Percentiles rank a stretch among this genome's conserved stretches.
Conservation (phyloP, 495 filamentous ascomycete genomes). For the Trypethelium eluteriae region DNA sequence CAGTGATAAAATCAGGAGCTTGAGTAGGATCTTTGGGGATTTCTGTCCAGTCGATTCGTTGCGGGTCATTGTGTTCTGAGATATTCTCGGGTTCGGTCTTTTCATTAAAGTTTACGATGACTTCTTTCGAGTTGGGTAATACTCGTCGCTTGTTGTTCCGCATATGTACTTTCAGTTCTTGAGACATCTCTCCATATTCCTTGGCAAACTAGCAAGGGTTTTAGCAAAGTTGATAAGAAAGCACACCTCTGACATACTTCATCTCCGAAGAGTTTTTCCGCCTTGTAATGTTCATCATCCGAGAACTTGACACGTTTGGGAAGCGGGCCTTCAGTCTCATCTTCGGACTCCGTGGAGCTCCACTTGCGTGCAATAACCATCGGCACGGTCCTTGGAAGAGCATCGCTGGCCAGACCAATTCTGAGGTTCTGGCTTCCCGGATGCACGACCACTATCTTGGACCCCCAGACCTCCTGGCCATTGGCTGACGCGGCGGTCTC, state of each 20-base stretch:
- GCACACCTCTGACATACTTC: constrained; percentile 48
- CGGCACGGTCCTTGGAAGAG: constrained; percentile 83
- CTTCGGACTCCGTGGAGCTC: constrained; percentile 69
- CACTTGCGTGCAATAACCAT: constrained; percentile 83
- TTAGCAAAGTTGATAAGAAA: neutral
- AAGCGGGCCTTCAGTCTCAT: constrained; percentile 63
- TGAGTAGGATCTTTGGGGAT: constrained; percentile 49
- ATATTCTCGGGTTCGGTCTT: constrained; percentile 74
- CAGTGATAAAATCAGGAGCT: constrained; percentile 66
- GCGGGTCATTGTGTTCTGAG: constrained; percentile 84
- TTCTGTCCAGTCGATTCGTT: constrained; percentile 93
- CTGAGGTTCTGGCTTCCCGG: constrained; percentile 96
- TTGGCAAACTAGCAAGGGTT: constrained; percentile 50
- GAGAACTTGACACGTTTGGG: constrained; percentile 80
- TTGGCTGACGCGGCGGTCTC: constrained; percentile 50
- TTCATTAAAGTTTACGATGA: constrained; percentile 87
- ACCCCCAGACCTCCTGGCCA: constrained; percentile 45
- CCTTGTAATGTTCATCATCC: constrained; percentile 47
- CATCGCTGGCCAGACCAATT: constrained; percentile 89
- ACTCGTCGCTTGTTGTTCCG: constrained; percentile 85
- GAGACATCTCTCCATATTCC: constrained; percentile 71
- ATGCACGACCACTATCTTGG: constrained; percentile 92
- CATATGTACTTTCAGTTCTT: constrained; percentile 83
- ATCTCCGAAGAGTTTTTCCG: constrained; percentile 75
- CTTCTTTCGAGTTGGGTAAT: constrained; percentile 88